These are phyloP conservation scores for Salix purpurea DNA, from an alignment of 345 rosid species.

Conservation along the genomic window DNA sequence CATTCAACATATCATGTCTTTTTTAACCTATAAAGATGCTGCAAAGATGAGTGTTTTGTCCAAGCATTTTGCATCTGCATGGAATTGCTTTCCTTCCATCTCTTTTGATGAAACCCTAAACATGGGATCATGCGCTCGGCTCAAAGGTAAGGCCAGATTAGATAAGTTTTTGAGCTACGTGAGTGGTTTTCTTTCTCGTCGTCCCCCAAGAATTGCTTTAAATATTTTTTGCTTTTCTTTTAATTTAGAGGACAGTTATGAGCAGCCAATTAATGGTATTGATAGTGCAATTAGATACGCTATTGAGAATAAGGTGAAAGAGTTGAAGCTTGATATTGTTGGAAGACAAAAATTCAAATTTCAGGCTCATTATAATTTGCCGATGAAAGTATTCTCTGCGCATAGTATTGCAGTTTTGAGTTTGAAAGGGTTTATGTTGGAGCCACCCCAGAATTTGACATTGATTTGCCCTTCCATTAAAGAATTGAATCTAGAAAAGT, in stretches of 20 bases:
- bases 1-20: constrained; percentile 3
- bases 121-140: background rate
- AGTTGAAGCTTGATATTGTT: background rate
- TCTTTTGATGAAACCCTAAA: background rate
- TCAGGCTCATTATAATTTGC: background rate
- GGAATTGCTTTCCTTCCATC: background rate
- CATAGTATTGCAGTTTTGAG: background rate
- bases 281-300: background rate
- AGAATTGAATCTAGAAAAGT: background rate
- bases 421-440: constrained; percentile 3
- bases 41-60: background rate
- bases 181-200: background rate
- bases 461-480: background rate
- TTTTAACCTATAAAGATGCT: background rate
- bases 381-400: background rate
- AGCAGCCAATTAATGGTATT: background rate
- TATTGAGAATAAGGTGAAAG: background rate
- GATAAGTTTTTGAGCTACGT: background rate
- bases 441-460: background rate
- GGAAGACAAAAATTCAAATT: background rate
- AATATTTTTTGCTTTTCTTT: background rate
- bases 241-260: background rate
- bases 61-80: background rate
- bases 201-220: background rate
- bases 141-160: background rate